Evolutionary conservation across 2,329 filamentous ascomycete genomes (phyloP).

Genomic region (Aspergillus puulaauensis): DNA sequence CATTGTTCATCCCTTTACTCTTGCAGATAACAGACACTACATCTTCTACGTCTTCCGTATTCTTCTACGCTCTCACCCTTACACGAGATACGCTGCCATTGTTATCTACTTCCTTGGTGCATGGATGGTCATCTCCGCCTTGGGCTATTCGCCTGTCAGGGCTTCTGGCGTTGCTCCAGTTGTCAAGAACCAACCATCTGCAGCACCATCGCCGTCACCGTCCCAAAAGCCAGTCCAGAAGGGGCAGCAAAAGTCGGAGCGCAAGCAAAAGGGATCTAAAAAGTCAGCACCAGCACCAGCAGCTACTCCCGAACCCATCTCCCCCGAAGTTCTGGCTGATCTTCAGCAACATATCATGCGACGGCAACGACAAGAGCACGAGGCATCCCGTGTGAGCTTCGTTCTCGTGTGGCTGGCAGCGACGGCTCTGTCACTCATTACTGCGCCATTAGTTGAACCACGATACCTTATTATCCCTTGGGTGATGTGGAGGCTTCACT

Average conservation of each 20-base stretch:
- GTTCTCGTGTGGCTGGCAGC: constrained; percentile 65
- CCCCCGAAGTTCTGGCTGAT: constrained; percentile 28
- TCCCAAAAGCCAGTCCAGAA: constrained; percentile 3
- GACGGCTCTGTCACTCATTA: constrained; percentile 75
- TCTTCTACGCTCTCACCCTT: constrained; percentile 65
- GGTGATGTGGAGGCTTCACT: constrained; percentile 84
- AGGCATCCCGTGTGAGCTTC: constrained; percentile 49
- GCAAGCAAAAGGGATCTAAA: constrained; percentile 23
- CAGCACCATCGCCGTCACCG: constrained; percentile 1
- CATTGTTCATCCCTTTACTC: constrained; percentile 89
- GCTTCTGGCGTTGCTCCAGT: constrained; percentile 22
- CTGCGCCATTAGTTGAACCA: constrained; percentile 89
- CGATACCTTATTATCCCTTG: constrained; percentile 95
- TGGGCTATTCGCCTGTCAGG: constrained; percentile 48
- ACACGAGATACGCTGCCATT: constrained; percentile 66
- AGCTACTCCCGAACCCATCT: constrained; percentile 19
- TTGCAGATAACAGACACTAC: constrained; percentile 96
- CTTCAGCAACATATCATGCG: constrained; percentile 30
- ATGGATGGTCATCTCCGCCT: constrained; percentile 65
- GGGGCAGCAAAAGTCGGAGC: constrained; percentile 20
- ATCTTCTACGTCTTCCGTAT: constrained; percentile 95
- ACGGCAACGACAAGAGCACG: constrained; percentile 30
- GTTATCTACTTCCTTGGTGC: constrained; percentile 69
- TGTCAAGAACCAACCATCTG: constrained; percentile 11
- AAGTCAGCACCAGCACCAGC: constrained; percentile 13